Evolutionary conservation across 1,139 yeast genomes (phyloP), one percentile per base, ranked within the genome.

Genomic region (Debaryomycetaceae sp.): DNA sequence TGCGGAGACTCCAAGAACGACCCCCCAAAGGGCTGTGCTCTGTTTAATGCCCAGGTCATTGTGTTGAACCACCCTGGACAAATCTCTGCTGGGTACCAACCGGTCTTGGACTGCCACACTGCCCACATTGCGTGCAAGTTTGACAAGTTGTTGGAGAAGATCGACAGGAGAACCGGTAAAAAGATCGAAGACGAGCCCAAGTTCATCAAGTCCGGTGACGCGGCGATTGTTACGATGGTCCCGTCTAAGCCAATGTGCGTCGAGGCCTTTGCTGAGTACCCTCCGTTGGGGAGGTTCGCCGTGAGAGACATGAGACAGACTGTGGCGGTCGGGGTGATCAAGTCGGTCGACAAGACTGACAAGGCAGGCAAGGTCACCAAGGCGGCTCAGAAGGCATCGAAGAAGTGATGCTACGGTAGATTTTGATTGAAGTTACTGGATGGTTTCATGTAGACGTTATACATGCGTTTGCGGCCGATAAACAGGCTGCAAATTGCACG

Each of bases 301-400:
- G 47, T 43, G 41, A 43, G 47, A 42, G 48, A 43, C 46, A 45
- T 43, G 47, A 43, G 48, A 43, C 49, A 43, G 34, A 45, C 48
- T 27, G 48, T 44, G 25, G 48, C 49, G 34, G 48, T 43, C 29
- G 49, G 48, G 43, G 48, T 44, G 37, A 43, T 43, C 43, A 45
- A n/a, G 48, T 30, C 47, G 25, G 47, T 43, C 21, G 48, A 42
- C 38, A 43, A 43, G 46, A 30, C 46, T 23, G n/a, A 82, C 75
- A 79, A 77, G 74, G 85, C 86, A 60, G 95, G 94, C 77, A 91
- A 91, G 91, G 96, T 91, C 59, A 89, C 98, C 91, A 89, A 91
- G 89, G 94, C 98, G 72, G 97, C 97, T 69, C 80, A 73, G 62
- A 91, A 89, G 88, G 96, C 96, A 71, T 81, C 83, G 66, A 89